Evolutionary conservation across 495 filamentous ascomycete genomes (phyloP).

Genomic region (Bryoglossum gracile): DNA sequence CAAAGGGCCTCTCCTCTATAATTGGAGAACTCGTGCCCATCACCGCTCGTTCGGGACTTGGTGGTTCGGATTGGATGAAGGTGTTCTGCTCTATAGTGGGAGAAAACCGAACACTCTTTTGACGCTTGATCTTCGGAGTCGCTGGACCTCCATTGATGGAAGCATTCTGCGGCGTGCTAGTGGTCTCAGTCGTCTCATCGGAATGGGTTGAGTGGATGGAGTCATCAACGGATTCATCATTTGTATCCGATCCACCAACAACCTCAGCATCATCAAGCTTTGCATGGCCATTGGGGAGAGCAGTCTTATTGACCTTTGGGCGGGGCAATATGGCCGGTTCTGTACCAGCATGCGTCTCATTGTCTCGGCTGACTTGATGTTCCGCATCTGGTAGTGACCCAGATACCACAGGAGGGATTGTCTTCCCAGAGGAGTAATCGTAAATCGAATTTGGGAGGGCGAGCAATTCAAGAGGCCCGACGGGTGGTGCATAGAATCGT

Average conservation of each 20-base stretch:
- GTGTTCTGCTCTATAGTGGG: conserved; percentile 51
- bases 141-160: conserved; percentile 5
- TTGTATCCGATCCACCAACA: conserved; percentile 13
- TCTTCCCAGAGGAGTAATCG: background rate
- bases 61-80: conserved; percentile 41
- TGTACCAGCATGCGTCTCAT: background rate
- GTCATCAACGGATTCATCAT: conserved; percentile 11
- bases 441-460: conserved; percentile 32
- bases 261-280: conserved; percentile 9
- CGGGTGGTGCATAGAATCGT: conserved; percentile 22
- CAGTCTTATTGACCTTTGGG: background rate
- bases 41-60: conserved; percentile 27
- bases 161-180: conserved; percentile 4
- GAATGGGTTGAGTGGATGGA: conserved; percentile 10
- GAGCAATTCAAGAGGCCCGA: conserved; percentile 32
- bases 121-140: conserved; percentile 19
- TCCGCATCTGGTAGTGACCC: no score
- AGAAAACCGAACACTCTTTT: conserved; percentile 59
- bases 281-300: background rate
- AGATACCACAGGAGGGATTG: background rate
- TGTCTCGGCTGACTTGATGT: background rate
- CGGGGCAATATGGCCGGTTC: background rate
- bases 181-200: conserved; percentile 13
- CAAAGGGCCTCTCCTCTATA: conserved; percentile 11
- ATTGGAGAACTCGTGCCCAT: background rate